Base-by-base conservation (phyloP, 1,139 yeast species). In the Geotrichum cucujoidarum region DNA sequence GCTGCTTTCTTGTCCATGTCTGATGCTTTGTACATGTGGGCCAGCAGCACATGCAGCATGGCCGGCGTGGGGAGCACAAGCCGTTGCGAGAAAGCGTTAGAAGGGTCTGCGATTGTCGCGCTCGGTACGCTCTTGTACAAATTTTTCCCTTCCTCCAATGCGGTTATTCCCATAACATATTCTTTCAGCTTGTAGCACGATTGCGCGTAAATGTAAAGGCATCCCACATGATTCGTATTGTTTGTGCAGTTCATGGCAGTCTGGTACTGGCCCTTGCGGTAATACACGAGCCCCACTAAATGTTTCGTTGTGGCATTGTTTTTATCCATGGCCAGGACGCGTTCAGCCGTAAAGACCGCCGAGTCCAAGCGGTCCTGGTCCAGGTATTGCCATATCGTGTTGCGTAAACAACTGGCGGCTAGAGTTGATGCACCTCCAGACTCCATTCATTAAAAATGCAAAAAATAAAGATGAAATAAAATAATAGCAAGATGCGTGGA, bases 271-370 rank as follows among this genome's bases (percentile, higher is more conserved):
- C 73, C 70, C 53, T 73, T 76, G 42, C 78, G 77, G 58, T 67
- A 77, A 43, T 82, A 70, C 1, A 83, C 80, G 34, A 82, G 67
- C 27, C 84, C 85, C 62, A 81, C 78, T 38, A 88, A 67, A 61
- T 84, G 82, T 8, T 76, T 60, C 11, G 85, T 74, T 48, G 81
- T 84, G 3, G 73, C 62, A 57, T 79, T 72, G 22, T 62, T 60
- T 4, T 74, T 68, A 50, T 75, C 75, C 45, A 70, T 69, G 1
- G 92, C 88, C 24, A 83, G 61, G 29, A 87, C 69, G 54, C 94
- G 72, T 60, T 88, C 95, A 31, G 86, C 77, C 11, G 92, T 85
- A 68, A 88, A 85, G 62, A 81, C 88, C 2, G 95, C 95, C 46
- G 86, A 83, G 20, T 72, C 67, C 47, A 78, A 70, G 58, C 85